Percentiles rank a stretch among this genome's conserved stretches.
These are phyloP conservation scores for Aspergillus sp. DNA, from an alignment of 2,329 filamentous ascomycete genomes.

Conservation along the genomic window DNA sequence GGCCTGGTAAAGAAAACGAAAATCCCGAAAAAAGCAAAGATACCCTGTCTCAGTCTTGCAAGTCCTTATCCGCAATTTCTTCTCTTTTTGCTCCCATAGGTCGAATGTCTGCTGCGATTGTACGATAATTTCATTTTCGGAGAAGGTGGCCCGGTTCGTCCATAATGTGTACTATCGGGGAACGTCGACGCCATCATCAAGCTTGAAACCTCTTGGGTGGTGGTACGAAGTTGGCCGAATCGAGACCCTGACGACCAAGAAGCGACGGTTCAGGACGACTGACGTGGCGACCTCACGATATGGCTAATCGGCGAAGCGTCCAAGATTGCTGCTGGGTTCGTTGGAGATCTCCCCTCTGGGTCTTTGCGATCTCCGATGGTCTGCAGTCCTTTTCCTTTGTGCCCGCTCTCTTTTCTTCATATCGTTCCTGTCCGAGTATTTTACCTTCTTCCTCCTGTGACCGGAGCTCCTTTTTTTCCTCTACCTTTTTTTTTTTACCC, in stretches of 20 bases:
- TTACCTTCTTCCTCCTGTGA: slow-evolving; percentile 6
- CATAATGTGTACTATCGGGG: slow-evolving; percentile 30
- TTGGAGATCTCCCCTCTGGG: background rate
- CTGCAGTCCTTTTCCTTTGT: slow-evolving; percentile 25
- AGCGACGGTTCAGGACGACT: slow-evolving; percentile 15
- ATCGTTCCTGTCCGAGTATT: slow-evolving; percentile 2
- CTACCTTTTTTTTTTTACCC: slow-evolving; percentile 18
- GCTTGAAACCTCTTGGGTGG: background rate
- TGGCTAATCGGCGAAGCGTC: slow-evolving; percentile 9
- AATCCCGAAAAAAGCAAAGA: slow-evolving; percentile 31
- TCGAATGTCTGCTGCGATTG: slow-evolving; percentile 35
- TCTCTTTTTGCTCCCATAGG: slow-evolving; percentile 33
- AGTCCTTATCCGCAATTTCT: slow-evolving; percentile 36
- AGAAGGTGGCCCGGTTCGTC: slow-evolving; percentile 20
- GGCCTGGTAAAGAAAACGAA: slow-evolving; percentile 63
- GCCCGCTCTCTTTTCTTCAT: slow-evolving; percentile 24
- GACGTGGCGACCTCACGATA: slow-evolving; percentile 20
- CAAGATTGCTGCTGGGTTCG: slow-evolving; percentile 20
- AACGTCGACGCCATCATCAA: slow-evolving; percentile 13
- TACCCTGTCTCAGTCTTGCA: slow-evolving; percentile 37
- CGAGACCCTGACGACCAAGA: slow-evolving; percentile 10
- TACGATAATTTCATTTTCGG: slow-evolving; percentile 47
- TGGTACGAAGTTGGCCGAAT: slow-evolving; percentile 8
- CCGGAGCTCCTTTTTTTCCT: slow-evolving; percentile 7
- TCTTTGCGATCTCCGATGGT: slow-evolving; percentile 5